phyloP scores from a whole-genome alignment of 495 filamentous ascomycete species.

The Daldinia concentrica region DNA sequence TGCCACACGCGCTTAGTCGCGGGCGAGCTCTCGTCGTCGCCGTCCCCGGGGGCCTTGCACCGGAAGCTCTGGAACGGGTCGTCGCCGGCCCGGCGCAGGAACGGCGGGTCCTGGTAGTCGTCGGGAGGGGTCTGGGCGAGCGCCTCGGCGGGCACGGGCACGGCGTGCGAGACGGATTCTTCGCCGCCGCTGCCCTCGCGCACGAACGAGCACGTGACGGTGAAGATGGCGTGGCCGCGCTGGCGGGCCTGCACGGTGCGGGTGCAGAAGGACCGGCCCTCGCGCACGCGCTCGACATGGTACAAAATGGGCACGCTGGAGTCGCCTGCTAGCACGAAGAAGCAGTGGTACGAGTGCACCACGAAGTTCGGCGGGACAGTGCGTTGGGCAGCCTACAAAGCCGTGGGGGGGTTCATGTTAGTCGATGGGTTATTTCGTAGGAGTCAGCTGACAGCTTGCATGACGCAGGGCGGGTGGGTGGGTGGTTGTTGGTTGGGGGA shows the following conservation, averaged over 20 bases:
- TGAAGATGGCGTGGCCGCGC: slow-evolving; percentile 90
- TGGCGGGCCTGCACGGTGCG: slow-evolving; percentile 94
- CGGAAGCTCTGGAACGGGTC: slow-evolving; percentile 68
- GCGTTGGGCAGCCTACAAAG: slow-evolving; percentile 72
- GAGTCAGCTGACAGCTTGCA: slow-evolving; percentile 22
- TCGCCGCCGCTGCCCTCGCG: slow-evolving; percentile 71
- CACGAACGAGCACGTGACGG: slow-evolving; percentile 90
- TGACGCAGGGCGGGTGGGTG: background rate
- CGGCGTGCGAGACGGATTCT: slow-evolving; percentile 67
- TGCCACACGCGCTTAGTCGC: slow-evolving; percentile 76
- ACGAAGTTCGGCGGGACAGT: slow-evolving; percentile 84
- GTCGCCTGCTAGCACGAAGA: slow-evolving; percentile 93
- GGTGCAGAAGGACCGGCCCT: slow-evolving; percentile 92
- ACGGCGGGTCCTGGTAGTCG: slow-evolving; percentile 51
- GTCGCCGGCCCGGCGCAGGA: slow-evolving; percentile 35
- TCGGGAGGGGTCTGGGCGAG: slow-evolving; percentile 49
- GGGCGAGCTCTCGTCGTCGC: slow-evolving; percentile 27
- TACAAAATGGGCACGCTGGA: slow-evolving; percentile 84
- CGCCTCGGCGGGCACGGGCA: slow-evolving; percentile 63
- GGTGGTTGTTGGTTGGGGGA: background rate
- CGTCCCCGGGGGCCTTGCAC: slow-evolving; percentile 55
- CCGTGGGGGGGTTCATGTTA: background rate
- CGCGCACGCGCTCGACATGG: slow-evolving; percentile 90
- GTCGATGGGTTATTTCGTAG: background rate
- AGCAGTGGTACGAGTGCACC: slow-evolving; percentile 97